Conservation (phyloP, 805 yeast genomes). For the Hanseniaspora singularis region DNA sequence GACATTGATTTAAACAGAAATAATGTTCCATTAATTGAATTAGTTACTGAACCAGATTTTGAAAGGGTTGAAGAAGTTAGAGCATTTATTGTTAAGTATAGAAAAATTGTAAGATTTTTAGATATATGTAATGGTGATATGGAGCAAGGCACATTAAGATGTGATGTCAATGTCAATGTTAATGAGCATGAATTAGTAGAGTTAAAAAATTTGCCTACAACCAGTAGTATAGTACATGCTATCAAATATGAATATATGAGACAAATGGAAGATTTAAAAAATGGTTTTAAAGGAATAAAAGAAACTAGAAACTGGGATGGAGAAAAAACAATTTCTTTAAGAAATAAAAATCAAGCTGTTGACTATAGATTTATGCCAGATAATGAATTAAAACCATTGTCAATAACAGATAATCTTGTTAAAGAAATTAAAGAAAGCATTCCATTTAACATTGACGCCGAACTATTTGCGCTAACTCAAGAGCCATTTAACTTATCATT, state of each 20-base stretch:
- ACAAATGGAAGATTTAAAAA: constrained; percentile 42
- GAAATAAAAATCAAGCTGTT: constrained; percentile 68
- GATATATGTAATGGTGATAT: constrained; percentile 78
- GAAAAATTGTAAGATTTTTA: constrained; percentile 52
- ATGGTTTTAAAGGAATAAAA: constrained; percentile 27
- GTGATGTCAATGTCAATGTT: constrained; percentile 86
- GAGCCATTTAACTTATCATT: constrained; percentile 39
- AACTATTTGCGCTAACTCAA: constrained; percentile 35
- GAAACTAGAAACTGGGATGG: constrained; percentile 96
- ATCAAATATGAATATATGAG: constrained; percentile 60
- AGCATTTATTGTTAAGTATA: constrained; percentile 71
- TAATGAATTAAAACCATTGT: constrained; percentile 63
- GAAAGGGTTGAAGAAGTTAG: constrained; percentile 52
- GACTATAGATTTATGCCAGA: constrained; percentile 95
- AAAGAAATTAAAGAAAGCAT: constrained; percentile 22
- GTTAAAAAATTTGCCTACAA: constrained; percentile 76
- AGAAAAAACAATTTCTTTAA: constrained; percentile 45
- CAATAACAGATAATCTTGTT: constrained; percentile 24
- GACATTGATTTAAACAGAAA: constrained; percentile 73
- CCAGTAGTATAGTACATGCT: constrained; percentile 68
- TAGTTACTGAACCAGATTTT: constrained; percentile 87
- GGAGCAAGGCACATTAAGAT: constrained; percentile 90
- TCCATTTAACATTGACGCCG: constrained; percentile 54
- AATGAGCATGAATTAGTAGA: constrained; percentile 66
- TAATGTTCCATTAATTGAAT: constrained; percentile 75